Evolutionary conservation across 2,329 filamentous ascomycete genomes (phyloP).

Genomic region (Aspergillus neotritici): DNA sequence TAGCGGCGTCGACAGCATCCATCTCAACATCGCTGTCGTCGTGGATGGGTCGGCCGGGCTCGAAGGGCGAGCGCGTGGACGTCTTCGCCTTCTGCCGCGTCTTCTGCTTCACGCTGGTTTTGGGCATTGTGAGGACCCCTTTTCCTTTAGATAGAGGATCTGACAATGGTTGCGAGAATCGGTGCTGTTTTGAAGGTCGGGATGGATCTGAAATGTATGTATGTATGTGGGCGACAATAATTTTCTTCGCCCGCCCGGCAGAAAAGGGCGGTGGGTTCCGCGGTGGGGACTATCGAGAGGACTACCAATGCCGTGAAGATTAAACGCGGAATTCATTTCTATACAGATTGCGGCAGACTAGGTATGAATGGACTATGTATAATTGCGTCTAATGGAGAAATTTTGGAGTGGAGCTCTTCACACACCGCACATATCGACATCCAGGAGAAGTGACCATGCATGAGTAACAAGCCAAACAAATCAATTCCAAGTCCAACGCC

Average conservation of each 20-base stretch:
- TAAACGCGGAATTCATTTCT: too few relatives aligned
- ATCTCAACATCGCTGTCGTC: conserved; percentile 22
- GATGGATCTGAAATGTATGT: not conserved
- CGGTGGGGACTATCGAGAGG: conserved; percentile 12
- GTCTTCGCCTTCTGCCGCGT: conserved; percentile 20
- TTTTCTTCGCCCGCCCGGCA: conserved; percentile 30
- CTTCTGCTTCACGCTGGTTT: conserved; percentile 26
- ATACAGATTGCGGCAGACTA: not conserved
- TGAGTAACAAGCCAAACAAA: too few relatives aligned
- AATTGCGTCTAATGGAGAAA: too few relatives aligned
- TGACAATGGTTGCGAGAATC: not conserved
- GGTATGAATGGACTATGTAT: not conserved
- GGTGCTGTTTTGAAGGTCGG: not conserved
- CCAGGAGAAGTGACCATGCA: too few relatives aligned
- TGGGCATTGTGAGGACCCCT: conserved; percentile 20
- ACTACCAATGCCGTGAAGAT: too few relatives aligned
- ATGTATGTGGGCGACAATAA: conserved; percentile 19
- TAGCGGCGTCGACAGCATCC: conserved; percentile 22
- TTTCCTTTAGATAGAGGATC: not conserved
- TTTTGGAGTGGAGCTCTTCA: too few relatives aligned
- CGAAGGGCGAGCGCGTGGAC: conserved; percentile 19
- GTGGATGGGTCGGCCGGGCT: conserved; percentile 16
- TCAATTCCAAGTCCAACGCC: too few relatives aligned
- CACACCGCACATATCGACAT: too few relatives aligned
- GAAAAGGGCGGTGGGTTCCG: conserved; percentile 23